Evolutionary conservation across 2,329 filamentous ascomycete species (phyloP).

Genomic region (Nigrograna mackinnonii): DNA sequence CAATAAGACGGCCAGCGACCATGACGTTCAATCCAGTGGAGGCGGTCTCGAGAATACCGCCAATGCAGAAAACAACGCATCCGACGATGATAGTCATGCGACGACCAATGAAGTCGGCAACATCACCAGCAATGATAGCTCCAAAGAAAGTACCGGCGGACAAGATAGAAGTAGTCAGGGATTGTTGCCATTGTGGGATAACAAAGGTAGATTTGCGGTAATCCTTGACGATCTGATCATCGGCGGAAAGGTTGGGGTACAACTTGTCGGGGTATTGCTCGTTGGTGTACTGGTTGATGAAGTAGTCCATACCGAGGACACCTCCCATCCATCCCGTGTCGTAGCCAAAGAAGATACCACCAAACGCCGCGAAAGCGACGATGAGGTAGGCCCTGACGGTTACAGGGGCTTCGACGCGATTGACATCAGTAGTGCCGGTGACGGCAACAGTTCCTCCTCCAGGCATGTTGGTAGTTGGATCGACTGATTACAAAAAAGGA

Average conservation of each 20-base stretch:
- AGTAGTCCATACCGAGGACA: slow-evolving; percentile 55
- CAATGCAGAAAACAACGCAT: slow-evolving; percentile 62
- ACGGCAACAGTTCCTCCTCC: slow-evolving; percentile 39
- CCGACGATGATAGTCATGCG: slow-evolving; percentile 65
- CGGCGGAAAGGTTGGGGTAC: slow-evolving; percentile 51
- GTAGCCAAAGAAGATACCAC: slow-evolving; percentile 76
- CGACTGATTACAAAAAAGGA: slow-evolving; percentile 12
- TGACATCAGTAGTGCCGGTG: slow-evolving; percentile 52
- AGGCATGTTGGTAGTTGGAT: slow-evolving; percentile 34
- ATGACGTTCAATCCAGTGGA: slow-evolving; percentile 66
- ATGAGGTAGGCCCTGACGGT: slow-evolving; percentile 52
- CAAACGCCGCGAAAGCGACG: slow-evolving; percentile 54
- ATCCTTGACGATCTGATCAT: slow-evolving; percentile 60
- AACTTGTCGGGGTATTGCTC: slow-evolving; percentile 42
- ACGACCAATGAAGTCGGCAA: slow-evolving; percentile 70
- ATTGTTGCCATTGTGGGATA: slow-evolving; percentile 46
- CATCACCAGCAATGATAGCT: slow-evolving; percentile 59
- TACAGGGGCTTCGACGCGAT: slow-evolving; percentile 58
- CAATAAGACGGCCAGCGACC: slow-evolving; percentile 72
- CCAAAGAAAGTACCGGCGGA: slow-evolving; percentile 80
- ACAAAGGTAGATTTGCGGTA: slow-evolving; percentile 56
- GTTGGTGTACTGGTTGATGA: slow-evolving; percentile 41
- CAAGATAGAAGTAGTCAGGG: slow-evolving; percentile 73
- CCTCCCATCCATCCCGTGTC: slow-evolving; percentile 79
- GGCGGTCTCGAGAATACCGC: slow-evolving; percentile 62